These are phyloP conservation scores for Salix purpurea DNA, from an alignment of 345 rosid genomes.

Conservation along the genomic window DNA sequence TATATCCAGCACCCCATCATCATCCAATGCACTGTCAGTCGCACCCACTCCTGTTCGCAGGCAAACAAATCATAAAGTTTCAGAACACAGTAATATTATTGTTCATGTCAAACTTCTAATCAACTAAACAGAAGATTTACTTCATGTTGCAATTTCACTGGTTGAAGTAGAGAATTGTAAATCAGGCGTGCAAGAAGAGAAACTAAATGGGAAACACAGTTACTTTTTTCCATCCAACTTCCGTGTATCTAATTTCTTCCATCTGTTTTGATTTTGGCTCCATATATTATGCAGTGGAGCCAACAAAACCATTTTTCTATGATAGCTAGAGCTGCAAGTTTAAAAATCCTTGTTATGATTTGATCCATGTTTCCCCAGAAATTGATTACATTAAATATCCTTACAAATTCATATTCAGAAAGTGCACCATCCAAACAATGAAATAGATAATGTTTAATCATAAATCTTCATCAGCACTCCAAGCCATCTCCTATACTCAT, in stretches of 20 bases:
- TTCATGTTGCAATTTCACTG: background rate
- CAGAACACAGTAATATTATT: too few species aligned
- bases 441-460: background rate
- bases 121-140: background rate
- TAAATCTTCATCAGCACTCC: background rate
- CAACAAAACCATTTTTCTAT: background rate
- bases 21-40: constrained; percentile 64
- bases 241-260: background rate
- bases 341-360: background rate
- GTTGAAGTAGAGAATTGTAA: background rate
- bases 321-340: background rate
- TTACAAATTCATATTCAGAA: background rate
- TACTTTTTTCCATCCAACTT: background rate
- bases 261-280: background rate
- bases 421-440: background rate
- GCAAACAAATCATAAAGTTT: background rate
- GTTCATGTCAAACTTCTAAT: background rate
- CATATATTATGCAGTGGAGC: background rate
- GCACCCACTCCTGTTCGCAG: constrained; percentile 60
- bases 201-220: background rate
- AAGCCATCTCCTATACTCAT: background rate
- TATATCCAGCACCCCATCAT: constrained; percentile 72
- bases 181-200: background rate
- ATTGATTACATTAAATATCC: background rate
- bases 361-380: background rate